Percentiles rank a stretch among this genome's conserved stretches.
phyloP scores from a whole-genome alignment of 345 rosid genomes.

The Cardamine chenopodiifolia region DNA sequence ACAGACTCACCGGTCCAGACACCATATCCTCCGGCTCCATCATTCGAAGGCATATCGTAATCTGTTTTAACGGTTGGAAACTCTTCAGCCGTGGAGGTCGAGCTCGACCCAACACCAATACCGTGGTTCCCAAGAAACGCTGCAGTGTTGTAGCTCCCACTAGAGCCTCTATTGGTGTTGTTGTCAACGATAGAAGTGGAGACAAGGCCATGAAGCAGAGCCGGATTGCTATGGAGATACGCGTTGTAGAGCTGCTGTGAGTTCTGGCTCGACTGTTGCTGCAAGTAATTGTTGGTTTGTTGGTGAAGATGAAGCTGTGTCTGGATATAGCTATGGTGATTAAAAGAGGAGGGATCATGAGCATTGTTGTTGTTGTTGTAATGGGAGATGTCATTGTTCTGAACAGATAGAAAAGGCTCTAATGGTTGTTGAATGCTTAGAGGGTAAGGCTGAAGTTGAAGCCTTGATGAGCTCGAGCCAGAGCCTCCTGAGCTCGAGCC shows the following conservation, averaged over 20 bases:
- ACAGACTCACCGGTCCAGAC: constrained; percentile 75
- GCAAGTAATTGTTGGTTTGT: constrained; percentile 52
- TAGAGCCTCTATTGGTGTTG: constrained; percentile 33
- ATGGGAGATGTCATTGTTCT: constrained; percentile 71
- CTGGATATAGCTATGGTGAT: constrained; percentile 59
- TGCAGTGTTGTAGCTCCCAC: constrained; percentile 39
- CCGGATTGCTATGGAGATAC: constrained; percentile 70
- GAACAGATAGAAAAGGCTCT: constrained; percentile 70
- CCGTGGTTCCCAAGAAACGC: constrained; percentile 63
- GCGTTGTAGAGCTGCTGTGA: constrained; percentile 65
- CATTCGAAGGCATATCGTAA: constrained; percentile 66
- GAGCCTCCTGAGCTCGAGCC: constrained; percentile 41
- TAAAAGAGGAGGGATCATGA: constrained; percentile 64
- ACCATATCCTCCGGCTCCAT: constrained; percentile 54
- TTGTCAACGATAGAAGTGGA: constrained; percentile 41
- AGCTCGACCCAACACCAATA: constrained; percentile 56
- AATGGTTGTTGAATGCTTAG: constrained; percentile 63
- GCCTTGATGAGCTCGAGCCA: constrained; percentile 57
- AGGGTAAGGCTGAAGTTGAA: constrained; percentile 67
- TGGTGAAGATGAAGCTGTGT: constrained; percentile 82
- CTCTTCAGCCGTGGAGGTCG: constrained; percentile 58
- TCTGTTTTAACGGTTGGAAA: constrained; percentile 80
- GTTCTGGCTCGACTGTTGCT: constrained; percentile 55
- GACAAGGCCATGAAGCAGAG: constrained; percentile 64
- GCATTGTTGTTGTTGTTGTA: constrained; percentile 46